Evolutionary conservation across 805 yeast genomes (phyloP).

Genomic region (Pichia cephalocereana): DNA sequence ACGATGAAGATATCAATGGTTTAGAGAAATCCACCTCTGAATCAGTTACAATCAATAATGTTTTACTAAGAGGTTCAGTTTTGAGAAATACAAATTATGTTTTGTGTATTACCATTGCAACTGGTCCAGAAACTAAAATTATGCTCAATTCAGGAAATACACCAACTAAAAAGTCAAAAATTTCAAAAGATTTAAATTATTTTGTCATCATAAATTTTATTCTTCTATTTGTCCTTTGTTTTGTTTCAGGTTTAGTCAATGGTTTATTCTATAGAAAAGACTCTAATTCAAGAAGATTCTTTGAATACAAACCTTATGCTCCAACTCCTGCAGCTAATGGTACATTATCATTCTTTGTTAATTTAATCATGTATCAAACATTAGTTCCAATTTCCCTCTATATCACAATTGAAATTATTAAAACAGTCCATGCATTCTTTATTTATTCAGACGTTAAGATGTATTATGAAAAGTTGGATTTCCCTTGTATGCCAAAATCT

Average conservation of each 20-base stretch:
- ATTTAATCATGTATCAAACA: constrained; percentile 64
- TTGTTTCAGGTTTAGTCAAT: constrained; percentile 60
- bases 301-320: constrained; percentile 55
- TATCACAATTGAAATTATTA: constrained; percentile 70
- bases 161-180: constrained; percentile 61
- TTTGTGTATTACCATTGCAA: constrained; percentile 63
- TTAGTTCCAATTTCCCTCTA: constrained; percentile 75
- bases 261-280: constrained; percentile 47
- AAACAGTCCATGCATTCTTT: constrained; percentile 67
- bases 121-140: constrained; percentile 69
- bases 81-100: constrained; percentile 72
- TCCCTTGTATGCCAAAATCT: constrained; percentile 71
- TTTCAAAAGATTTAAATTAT: constrained; percentile 56
- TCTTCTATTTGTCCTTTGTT: constrained; percentile 54
- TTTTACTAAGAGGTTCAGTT: constrained; percentile 63
- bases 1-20: constrained; percentile 23
- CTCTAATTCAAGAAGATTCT: constrained; percentile 39
- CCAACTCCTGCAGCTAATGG: constrained; percentile 57
- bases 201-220: constrained; percentile 57
- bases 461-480: constrained; percentile 62
- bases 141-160: constrained; percentile 73
- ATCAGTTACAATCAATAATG: constrained; percentile 51
- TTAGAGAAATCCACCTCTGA: constrained; percentile 32
- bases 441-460: constrained; percentile 61
- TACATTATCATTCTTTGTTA: constrained; percentile 59